Base-by-base conservation (phyloP, 768 basidiomycete species). In the Mycena albidolilacea region DNA sequence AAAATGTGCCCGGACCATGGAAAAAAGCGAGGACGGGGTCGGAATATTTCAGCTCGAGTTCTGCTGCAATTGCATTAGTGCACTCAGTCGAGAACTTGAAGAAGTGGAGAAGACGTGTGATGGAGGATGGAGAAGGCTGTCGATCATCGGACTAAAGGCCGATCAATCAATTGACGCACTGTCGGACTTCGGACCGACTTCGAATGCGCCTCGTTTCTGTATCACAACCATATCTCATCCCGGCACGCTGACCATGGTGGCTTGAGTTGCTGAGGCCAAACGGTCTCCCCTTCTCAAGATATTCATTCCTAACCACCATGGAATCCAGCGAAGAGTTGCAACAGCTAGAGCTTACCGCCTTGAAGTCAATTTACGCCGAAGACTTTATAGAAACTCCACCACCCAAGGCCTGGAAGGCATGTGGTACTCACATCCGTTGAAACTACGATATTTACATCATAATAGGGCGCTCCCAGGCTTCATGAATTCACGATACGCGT, bases 341-440 rank as follows among this genome's bases (percentile, higher is more conserved):
- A 80, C 80, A 85, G 67, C 77, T 83, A 76, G 95, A 96, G 86
- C 92, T 96, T 73, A 92, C 91, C 61, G 93, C 91, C 39, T 86
- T 96, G 73, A 89, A 90, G 80, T 92, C 94, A 72, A 96, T 96
- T 72, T 96, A 93, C 83, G 92, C 87, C 76, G 89, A 92, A 73
- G 91, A 95, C 78, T 95, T 94, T 78, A 86, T 90, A 35, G 89
- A 93, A 77, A 88, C 87, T 67, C 92, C 91, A 23, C 91, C 93
- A 17, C 92, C 92, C 41, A 94, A 90, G 78, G 95, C 89, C 63
- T 96, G 95, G 95, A 95, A 95, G 88, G 94, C 93, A 48, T 12
- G 82, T 80, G 10, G 59, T 44, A 38, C 41, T 17, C 19, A 10
- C 5, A 37, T 48, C 43, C 48, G 44, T 38, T 44, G 38, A 8